Evolutionary conservation across 2,329 filamentous ascomycete species (phyloP).

Genomic region (Monilinia fructicola): DNA sequence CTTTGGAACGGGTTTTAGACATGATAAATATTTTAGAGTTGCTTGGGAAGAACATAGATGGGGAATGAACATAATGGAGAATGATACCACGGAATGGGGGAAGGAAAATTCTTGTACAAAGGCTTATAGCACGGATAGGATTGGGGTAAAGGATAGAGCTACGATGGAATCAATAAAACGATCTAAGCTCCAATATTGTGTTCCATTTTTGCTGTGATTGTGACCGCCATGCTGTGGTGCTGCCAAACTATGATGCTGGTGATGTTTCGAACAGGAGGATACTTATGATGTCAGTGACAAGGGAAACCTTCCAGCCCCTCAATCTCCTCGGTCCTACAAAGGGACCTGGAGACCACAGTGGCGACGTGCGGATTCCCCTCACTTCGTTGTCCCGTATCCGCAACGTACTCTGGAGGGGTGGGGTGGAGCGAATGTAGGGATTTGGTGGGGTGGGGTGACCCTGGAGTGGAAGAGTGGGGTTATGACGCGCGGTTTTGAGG

Average conservation of each 20-base stretch:
- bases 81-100: slow-evolving; percentile 15
- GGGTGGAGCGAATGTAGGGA: too few species aligned
- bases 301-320: too few species aligned
- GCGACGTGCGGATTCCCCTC: not conserved
- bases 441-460: not conserved
- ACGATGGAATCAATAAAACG: not conserved
- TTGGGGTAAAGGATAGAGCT: not conserved
- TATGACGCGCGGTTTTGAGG: too few species aligned
- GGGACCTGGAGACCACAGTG: not conserved
- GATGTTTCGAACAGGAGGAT: too few species aligned
- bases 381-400: not conserved
- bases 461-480: too few species aligned
- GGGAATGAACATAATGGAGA: slow-evolving; percentile 7
- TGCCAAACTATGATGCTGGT: too few species aligned
- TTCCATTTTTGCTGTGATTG: not conserved
- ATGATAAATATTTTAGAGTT: slow-evolving; percentile 4
- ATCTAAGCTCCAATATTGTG: not conserved
- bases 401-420: not conserved
- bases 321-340: not conserved
- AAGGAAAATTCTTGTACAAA: slow-evolving; percentile 7
- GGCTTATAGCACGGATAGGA: not conserved
- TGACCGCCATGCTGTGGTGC: not conserved
- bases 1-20: not conserved
- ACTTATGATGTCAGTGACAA: not conserved
- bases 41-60: slow-evolving; percentile 6